Evolutionary conservation across 192 early-diverging fungal genomes (phyloP).

Genomic region (Thoreauomyces humboldtii): DNA sequence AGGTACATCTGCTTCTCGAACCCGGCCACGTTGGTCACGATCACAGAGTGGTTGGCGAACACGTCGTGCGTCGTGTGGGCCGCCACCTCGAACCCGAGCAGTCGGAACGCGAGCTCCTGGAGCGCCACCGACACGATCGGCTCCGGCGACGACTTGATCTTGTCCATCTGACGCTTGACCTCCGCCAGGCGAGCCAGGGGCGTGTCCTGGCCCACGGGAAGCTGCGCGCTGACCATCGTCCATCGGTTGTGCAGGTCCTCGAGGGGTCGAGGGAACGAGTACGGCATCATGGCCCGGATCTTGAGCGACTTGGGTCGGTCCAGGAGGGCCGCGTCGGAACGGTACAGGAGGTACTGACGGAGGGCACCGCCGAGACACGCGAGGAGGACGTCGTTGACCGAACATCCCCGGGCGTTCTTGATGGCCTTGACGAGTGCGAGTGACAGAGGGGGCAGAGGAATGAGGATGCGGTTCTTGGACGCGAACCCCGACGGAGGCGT

Average conservation of each 20-base stretch:
- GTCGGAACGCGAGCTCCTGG: constrained; percentile 8
- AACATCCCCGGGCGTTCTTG: constrained; percentile 12
- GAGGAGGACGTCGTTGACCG: constrained; percentile 26
- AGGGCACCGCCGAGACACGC: constrained; percentile 23
- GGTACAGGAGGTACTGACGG: constrained; percentile 22
- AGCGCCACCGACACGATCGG: constrained; percentile 14
- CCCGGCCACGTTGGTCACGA: constrained; percentile 31
- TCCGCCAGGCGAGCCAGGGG: constrained; percentile 11
- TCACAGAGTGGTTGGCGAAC: constrained; percentile 9
- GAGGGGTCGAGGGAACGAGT: constrained; percentile 30
- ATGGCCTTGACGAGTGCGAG: constrained; percentile 17
- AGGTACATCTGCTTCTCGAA: constrained; percentile 25
- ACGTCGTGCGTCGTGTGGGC: constrained; percentile 13
- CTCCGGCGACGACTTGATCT: constrained; percentile 24
- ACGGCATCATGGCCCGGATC: constrained; percentile 35
- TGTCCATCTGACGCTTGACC: constrained; percentile 22
- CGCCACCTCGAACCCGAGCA: constrained; percentile 1
- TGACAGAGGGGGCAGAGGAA: constrained; percentile 17
- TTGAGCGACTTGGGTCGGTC: neutral
- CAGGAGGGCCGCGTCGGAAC: constrained; percentile 8
- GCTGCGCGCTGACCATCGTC: constrained; percentile 13
- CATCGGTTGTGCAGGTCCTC: constrained; percentile 31
- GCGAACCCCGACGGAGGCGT: neutral
- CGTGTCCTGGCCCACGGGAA: constrained; percentile 10
- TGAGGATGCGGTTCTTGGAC: constrained; percentile 2